Evolutionary conservation across 2,329 filamentous ascomycete species (phyloP).

Genomic region (Aspergillus brunneoviolaceus): DNA sequence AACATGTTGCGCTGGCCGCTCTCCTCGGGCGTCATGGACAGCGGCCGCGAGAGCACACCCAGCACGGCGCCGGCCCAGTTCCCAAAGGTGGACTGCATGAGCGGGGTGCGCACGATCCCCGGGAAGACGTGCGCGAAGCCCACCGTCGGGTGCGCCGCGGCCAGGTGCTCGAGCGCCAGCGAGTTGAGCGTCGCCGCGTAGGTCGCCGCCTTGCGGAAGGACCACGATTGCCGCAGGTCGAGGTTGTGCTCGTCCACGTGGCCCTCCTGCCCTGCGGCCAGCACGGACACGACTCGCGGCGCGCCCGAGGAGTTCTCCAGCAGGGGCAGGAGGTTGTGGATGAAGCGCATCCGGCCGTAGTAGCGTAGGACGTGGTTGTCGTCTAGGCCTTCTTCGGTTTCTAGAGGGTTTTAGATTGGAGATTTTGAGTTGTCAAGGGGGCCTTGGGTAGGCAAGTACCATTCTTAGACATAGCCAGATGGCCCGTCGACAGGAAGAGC

Average conservation of each 20-base stretch:
- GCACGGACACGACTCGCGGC: conserved; percentile 57
- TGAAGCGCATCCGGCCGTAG: conserved; percentile 60
- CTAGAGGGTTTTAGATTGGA: conserved; percentile 30
- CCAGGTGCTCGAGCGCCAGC: conserved; percentile 50
- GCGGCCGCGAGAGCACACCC: conserved; percentile 8
- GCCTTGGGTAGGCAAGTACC: not conserved
- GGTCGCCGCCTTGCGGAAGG: conserved; percentile 41
- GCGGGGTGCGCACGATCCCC: conserved; percentile 48
- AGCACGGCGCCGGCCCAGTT: conserved; percentile 29
- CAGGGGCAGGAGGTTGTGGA: conserved; percentile 57
- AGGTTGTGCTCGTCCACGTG: conserved; percentile 52
- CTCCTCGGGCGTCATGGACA: conserved; percentile 32
- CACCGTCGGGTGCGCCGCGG: conserved; percentile 46
- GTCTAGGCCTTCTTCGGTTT: conserved; percentile 59
- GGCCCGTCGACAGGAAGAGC: conserved; percentile 54
- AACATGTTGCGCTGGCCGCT: conserved; percentile 50
- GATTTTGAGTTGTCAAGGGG: not conserved
- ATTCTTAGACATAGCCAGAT: conserved; percentile 33
- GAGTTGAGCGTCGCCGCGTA: conserved; percentile 47
- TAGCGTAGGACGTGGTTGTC: conserved; percentile 53
- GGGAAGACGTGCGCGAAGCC: conserved; percentile 53
- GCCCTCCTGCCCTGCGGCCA: conserved; percentile 54
- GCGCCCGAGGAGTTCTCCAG: conserved; percentile 49
- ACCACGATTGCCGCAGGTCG: conserved; percentile 23
- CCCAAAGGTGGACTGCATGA: conserved; percentile 30